Conservation (phyloP, 139 green algal species). For the Chlamydomonas schloesseri region DNA sequence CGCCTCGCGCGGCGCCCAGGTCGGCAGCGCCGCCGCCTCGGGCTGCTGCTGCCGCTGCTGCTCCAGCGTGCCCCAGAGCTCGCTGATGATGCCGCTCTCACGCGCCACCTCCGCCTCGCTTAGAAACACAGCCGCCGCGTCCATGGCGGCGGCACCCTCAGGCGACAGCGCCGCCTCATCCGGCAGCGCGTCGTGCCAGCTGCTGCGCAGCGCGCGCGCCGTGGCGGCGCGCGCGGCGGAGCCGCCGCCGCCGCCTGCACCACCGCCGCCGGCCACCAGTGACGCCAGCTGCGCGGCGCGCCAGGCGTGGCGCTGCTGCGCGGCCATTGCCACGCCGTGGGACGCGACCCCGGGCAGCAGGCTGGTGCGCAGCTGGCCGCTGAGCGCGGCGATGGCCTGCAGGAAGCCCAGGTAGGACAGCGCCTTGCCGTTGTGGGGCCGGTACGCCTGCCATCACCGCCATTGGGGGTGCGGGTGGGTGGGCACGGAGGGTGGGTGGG, state of each 20-base stretch:
- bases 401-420: slow-evolving; percentile 30
- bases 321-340: slow-evolving; percentile 15
- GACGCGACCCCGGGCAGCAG: not conserved
- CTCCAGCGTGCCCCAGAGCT: not conserved
- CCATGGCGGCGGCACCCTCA: too few species aligned
- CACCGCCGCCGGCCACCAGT: not conserved
- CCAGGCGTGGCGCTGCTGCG: slow-evolving; percentile 15
- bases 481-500: not conserved
- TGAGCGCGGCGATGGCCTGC: slow-evolving; percentile 12
- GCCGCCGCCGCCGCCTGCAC: not conserved
- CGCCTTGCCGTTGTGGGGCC: not conserved
- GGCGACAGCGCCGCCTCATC: too few species aligned
- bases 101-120: too few species aligned
- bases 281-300: not conserved
- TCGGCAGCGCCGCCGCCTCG: not conserved
- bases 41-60: not conserved
- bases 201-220: too few species aligned
- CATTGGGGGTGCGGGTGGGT: too few species aligned
- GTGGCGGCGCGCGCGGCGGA: not conserved
- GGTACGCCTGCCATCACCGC: too few species aligned
- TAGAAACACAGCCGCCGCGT: too few species aligned
- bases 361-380: not conserved
- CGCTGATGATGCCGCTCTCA: not conserved
- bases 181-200: too few species aligned
- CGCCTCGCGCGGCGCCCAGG: not conserved